Conservation (phyloP, 305 asterid species). For the Andrographis paniculata region DNA sequence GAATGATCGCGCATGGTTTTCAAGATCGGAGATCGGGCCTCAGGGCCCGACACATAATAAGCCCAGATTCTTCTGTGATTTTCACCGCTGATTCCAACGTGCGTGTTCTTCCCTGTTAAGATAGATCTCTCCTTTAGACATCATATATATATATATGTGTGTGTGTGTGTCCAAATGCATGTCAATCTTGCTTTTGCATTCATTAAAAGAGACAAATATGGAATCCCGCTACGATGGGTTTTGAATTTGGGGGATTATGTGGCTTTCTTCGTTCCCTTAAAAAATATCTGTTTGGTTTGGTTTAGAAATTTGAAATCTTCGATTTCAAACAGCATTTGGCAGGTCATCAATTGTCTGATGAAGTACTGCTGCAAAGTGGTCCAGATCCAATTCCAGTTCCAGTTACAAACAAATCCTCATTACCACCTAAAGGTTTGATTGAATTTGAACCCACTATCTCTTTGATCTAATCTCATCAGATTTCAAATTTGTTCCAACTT, state of each 20-base stretch:
- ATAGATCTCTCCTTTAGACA: no score
- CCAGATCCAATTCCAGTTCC: constrained; percentile 85
- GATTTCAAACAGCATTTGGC: constrained; percentile 80
- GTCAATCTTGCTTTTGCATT: no score
- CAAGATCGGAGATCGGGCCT: background rate
- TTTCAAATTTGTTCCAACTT: constrained; percentile 20
- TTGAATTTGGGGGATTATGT: no score
- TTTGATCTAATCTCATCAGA: background rate
- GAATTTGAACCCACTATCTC: background rate
- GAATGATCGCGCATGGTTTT: background rate
- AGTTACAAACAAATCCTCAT: constrained; percentile 51
- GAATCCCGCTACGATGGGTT: no score
- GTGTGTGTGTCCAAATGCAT: no score
- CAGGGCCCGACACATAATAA: background rate
- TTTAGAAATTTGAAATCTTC: constrained; percentile 44
- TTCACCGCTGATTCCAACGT: background rate
- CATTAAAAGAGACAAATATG: no score
- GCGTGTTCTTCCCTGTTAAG: no score
- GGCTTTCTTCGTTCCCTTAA: no score
- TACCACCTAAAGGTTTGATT: constrained; percentile 26
- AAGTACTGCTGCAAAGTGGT: constrained; percentile 54
- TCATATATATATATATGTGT: no score
- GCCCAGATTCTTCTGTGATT: background rate
- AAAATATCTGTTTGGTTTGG: no score
- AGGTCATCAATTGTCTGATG: constrained; percentile 63